Conservation (phyloP, 176 grass and related monocot species). For the Metroxylon sagu region DNA sequence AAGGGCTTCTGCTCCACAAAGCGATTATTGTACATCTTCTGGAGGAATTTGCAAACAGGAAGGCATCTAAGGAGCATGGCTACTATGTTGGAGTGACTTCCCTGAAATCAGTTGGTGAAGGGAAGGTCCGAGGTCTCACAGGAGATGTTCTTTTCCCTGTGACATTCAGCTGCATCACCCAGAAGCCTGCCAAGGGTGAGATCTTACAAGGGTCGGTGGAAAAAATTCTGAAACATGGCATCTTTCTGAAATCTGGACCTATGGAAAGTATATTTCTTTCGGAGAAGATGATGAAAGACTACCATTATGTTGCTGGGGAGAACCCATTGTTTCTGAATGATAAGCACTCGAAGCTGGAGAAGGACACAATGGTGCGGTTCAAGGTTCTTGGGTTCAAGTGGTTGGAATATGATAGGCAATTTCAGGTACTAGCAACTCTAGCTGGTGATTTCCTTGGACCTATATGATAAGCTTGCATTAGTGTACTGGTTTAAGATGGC, state of each 20-base stretch:
- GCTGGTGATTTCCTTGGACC: slow-evolving; percentile 86
- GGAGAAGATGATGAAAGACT: slow-evolving; percentile 58
- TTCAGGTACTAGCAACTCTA: slow-evolving; percentile 68
- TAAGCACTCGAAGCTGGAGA: slow-evolving; percentile 71
- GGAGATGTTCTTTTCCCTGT: slow-evolving; percentile 86
- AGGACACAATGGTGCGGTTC: slow-evolving; percentile 59
- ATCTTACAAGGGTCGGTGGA: slow-evolving; percentile 55
- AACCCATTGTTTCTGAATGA: slow-evolving; percentile 65
- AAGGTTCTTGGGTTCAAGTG: slow-evolving; percentile 74
- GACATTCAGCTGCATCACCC: slow-evolving; percentile 57
- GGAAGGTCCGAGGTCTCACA: slow-evolving; percentile 62
- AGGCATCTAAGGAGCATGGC: slow-evolving; percentile 90
- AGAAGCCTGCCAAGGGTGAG: slow-evolving; percentile 79
- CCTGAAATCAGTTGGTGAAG: slow-evolving; percentile 62
- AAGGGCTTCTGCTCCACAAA: slow-evolving; percentile 77
- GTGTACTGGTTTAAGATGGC: too few relatives aligned
- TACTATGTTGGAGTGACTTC: slow-evolving; percentile 64
- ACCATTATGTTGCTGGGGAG: slow-evolving; percentile 74
- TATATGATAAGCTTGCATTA: slow-evolving; percentile 25
- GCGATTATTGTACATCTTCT: slow-evolving; percentile 63
- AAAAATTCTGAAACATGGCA: slow-evolving; percentile 76
- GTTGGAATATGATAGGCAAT: slow-evolving; percentile 82
- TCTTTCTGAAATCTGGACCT: slow-evolving; percentile 81
- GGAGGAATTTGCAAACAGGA: slow-evolving; percentile 72
- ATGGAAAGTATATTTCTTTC: slow-evolving; percentile 73